Percentiles rank a stretch among this genome's conserved stretches.
Evolutionary conservation across 202 grass and related monocot genomes (phyloP).

Genomic region (Panicum virgatum): DNA sequence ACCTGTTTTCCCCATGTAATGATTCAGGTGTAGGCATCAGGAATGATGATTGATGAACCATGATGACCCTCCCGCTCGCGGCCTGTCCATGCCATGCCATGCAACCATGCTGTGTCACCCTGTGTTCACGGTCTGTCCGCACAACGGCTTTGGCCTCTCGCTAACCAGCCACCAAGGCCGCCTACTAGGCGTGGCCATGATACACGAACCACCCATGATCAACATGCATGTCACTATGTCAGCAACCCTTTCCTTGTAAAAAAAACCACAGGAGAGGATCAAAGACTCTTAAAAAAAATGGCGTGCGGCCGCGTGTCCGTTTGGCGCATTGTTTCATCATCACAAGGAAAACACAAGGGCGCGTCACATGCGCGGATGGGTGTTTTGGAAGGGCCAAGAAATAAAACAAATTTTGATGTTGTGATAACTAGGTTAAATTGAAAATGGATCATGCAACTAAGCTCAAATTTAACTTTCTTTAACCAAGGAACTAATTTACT

Average conservation of each 20-base stretch:
- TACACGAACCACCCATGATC: background rate
- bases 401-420: too few relatives aligned
- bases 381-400: too few relatives aligned
- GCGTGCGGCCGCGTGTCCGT: background rate
- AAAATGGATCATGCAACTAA: too few relatives aligned
- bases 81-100: background rate
- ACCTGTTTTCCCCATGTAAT: background rate
- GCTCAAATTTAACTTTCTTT: too few relatives aligned
- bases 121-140: background rate
- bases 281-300: background rate
- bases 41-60: background rate
- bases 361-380: slow-evolving; percentile 19
- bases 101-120: background rate
- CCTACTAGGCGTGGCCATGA: background rate
- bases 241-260: background rate
- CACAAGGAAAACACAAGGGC: background rate
- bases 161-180: background rate
- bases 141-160: background rate
- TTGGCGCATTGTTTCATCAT: background rate
- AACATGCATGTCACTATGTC: background rate
- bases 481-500: too few relatives aligned
- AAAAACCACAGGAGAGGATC: background rate
- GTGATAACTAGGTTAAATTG: too few relatives aligned
- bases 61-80: background rate
- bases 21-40: background rate